Conservation (phyloP, 176 grass and related monocot genomes). For the Zoysia japonica region DNA sequence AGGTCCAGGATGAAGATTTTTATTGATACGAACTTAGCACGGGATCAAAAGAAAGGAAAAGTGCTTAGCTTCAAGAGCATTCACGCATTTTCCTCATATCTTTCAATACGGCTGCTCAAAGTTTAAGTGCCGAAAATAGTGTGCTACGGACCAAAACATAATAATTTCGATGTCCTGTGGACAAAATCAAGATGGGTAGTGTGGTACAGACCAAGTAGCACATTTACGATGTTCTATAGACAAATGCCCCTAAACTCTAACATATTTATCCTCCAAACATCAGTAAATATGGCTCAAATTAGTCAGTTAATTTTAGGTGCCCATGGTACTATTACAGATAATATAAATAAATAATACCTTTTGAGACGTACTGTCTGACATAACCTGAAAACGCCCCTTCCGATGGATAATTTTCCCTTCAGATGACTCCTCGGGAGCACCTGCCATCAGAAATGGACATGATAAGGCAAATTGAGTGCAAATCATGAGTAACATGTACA, state of each 20-base stretch:
- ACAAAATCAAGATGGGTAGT: no score
- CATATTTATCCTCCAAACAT: neutral
- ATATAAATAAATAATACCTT: constrained; percentile 60
- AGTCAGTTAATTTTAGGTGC: neutral
- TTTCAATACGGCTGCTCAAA: no score
- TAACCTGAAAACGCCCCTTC: constrained; percentile 90
- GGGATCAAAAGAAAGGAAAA: no score
- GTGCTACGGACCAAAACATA: no score
- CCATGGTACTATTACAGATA: neutral
- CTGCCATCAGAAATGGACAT: constrained; percentile 31
- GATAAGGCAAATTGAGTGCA: constrained; percentile 31
- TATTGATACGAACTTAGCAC: no score
- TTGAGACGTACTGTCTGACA: constrained; percentile 59
- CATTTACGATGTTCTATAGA: no score
- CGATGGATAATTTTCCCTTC: constrained; percentile 73
- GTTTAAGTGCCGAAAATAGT: no score
- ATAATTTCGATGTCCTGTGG: no score
- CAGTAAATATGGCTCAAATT: neutral
- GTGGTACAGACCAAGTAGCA: no score
- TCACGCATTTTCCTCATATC: no score
- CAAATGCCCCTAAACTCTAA: neutral
- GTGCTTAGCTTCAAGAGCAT: no score
- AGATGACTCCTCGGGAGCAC: constrained; percentile 48
- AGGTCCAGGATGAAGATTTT: no score
- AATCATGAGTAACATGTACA: constrained; percentile 27